Base-by-base conservation (phyloP, 2,329 filamentous ascomycete genomes). In the Monosporascus sp. region DNA sequence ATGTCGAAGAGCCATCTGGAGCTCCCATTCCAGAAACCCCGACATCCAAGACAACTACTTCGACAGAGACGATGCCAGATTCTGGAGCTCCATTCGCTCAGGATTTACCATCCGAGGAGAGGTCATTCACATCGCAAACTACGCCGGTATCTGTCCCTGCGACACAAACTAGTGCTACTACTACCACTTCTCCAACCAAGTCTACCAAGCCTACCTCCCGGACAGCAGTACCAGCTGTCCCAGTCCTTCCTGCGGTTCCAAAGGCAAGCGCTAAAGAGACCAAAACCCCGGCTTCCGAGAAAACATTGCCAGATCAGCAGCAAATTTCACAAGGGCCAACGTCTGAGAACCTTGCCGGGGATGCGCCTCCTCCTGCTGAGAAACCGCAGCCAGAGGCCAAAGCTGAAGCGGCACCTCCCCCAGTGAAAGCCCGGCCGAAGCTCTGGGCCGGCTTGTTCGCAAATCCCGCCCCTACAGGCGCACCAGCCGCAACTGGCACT, bases 211-310 rank as follows among this genome's bases (percentile, higher is more conserved):
- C 60, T 46, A 62, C 59, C 39, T 61, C 58, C 39, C 73, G 72
- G 8, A 55, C 71, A 15, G 67, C 70, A 20, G 62, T 70, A 5
- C 72, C 74, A 11, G 74, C 73, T 1, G 58, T 75, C 42, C 77
- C 78, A 3, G 68, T 76, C n/a, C 54, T 81, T 22, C 78, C 79
- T 7, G 72, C 66, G 36, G 59, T 78, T 8, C 75, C 77, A 6
- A 79, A 76, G 62, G 50, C 63, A 14, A 62, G 56, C 37, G 57
- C 66, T 5, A 72, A 68, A 47, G 69, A 69, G 5, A 44, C 50
- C 11, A 69, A 62, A 49, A 56, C 58, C 17, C 41, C 57, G 14
- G 58, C 57, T 24, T 56, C 55, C 9, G 63, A 64, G 41, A 57
- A 57, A 39, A 44, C 56, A 22, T 15, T 54, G 15, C 38, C 54